phyloP scores from a whole-genome alignment of 208 protist species.

The Leishmania amazonensis region DNA sequence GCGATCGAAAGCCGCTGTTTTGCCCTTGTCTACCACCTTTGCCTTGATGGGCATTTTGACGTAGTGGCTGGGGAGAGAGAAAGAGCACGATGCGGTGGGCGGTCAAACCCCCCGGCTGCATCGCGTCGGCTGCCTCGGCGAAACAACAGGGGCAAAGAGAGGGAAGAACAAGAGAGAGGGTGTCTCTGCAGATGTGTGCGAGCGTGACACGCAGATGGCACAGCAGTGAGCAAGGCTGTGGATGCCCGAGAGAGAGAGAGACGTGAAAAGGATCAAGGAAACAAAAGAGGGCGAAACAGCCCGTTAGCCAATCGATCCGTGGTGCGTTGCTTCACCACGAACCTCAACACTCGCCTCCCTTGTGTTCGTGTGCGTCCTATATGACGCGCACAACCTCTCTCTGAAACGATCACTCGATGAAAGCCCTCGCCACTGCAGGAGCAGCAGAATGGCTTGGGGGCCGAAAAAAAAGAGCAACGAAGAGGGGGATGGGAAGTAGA shows the following conservation, averaged over 20 bases:
- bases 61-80: background rate
- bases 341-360: background rate
- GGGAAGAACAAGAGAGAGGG: background rate
- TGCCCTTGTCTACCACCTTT: slow-evolving; percentile 60
- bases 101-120: background rate
- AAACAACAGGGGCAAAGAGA: background rate
- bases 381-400: background rate
- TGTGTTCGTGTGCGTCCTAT: background rate
- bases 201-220: too few species aligned
- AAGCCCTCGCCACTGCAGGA: background rate
- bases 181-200: background rate
- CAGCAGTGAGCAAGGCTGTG: background rate
- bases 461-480: background rate
- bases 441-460: background rate
- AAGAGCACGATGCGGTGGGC: background rate
- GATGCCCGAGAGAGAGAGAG: background rate
- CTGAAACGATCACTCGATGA: background rate
- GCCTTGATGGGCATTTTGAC: slow-evolving; percentile 78
- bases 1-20: slow-evolving; percentile 50
- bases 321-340: background rate
- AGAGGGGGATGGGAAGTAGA: too few species aligned
- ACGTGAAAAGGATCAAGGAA: background rate
- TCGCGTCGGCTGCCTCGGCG: background rate
- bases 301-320: background rate
- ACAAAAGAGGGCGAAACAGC: background rate